Conservation (phyloP, 1,284 basidiomycete genomes). For the Trichosporon asahii region DNA sequence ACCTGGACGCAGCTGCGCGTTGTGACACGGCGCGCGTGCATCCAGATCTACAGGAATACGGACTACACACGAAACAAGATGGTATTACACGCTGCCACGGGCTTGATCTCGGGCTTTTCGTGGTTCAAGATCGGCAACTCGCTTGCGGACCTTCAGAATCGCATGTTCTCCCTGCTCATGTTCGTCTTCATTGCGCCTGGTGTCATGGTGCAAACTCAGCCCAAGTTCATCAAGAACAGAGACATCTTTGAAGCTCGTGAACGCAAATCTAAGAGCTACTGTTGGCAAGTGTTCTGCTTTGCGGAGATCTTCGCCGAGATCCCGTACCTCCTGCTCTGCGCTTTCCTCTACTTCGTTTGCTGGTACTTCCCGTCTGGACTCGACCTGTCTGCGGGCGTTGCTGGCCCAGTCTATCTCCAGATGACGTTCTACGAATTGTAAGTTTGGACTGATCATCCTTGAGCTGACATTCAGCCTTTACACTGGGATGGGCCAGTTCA, state of each 20-base stretch:
- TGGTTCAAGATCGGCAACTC: constrained; percentile 43
- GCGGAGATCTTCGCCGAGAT: constrained; percentile 48
- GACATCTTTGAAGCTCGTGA: constrained; percentile 51
- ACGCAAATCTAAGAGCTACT: constrained; percentile 49
- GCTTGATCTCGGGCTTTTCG: constrained; percentile 48
- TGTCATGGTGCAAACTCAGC: constrained; percentile 49
- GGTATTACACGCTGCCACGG: constrained; percentile 37
- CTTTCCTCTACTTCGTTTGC: constrained; percentile 22
- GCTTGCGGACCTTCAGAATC: constrained; percentile 23
- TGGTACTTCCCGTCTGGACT: constrained; percentile 21
- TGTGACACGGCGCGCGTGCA: constrained; percentile 38
- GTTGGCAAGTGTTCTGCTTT: constrained; percentile 36
- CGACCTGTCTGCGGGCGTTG: constrained; percentile 14
- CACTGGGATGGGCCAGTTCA: constrained; percentile 36
- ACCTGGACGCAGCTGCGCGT: constrained; percentile 38
- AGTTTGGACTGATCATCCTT: background rate
- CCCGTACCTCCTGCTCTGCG: constrained; percentile 46
- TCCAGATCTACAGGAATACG: constrained; percentile 42
- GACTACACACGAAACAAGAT: constrained; percentile 50
- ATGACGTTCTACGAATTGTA: constrained; percentile 47
- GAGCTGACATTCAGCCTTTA: constrained; percentile 29
- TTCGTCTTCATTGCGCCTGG: constrained; percentile 49
- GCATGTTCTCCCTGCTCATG: constrained; percentile 36
- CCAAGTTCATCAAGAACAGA: constrained; percentile 49
- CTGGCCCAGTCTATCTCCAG: constrained; percentile 41